A percentile compares a stretch with the other conserved stretches of the same genome.
These are phyloP conservation scores for Remersonia thermophila DNA, from an alignment of 2,329 filamentous ascomycete species.

Conservation along the genomic window DNA sequence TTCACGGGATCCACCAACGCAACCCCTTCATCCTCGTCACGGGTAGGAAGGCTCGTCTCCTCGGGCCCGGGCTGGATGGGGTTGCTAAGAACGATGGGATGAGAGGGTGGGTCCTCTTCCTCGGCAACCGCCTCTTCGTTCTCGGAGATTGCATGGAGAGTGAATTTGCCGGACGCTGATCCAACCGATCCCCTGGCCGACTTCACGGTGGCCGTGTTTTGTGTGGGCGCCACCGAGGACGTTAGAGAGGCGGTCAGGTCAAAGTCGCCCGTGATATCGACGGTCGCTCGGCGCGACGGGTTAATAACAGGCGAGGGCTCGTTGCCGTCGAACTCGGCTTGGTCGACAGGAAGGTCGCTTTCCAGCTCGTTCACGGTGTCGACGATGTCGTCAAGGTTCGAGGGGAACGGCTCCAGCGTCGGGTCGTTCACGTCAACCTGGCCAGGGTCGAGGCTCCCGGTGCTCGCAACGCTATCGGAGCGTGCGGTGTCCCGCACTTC, in stretches of 20 bases:
- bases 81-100: slow-evolving; percentile 21
- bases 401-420: slow-evolving; percentile 36
- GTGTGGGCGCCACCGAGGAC: slow-evolving; percentile 15
- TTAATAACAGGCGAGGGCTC: slow-evolving; percentile 26
- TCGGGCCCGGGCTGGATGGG: slow-evolving; percentile 15
- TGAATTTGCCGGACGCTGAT: neutral
- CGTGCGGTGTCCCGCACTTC: slow-evolving; percentile 18
- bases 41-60: slow-evolving; percentile 16
- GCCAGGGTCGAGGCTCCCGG: slow-evolving; percentile 14
- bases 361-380: slow-evolving; percentile 34
- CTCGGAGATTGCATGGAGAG: neutral
- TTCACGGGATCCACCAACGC: slow-evolving; percentile 19
- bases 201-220: neutral
- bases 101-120: slow-evolving; percentile 7
- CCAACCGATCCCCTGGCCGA: neutral
- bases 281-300: slow-evolving; percentile 22
- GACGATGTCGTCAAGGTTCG: slow-evolving; percentile 31
- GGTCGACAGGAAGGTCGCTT: slow-evolving; percentile 30
- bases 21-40: slow-evolving; percentile 32
- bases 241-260: slow-evolving; percentile 18
- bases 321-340: slow-evolving; percentile 24
- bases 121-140: slow-evolving; percentile 12
- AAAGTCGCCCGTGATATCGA: slow-evolving; percentile 28
- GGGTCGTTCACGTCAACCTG: slow-evolving; percentile 33
- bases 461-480: neutral